Base-by-base conservation (phyloP, 129 eudicot species). In the Flaveria ramosissima region DNA sequence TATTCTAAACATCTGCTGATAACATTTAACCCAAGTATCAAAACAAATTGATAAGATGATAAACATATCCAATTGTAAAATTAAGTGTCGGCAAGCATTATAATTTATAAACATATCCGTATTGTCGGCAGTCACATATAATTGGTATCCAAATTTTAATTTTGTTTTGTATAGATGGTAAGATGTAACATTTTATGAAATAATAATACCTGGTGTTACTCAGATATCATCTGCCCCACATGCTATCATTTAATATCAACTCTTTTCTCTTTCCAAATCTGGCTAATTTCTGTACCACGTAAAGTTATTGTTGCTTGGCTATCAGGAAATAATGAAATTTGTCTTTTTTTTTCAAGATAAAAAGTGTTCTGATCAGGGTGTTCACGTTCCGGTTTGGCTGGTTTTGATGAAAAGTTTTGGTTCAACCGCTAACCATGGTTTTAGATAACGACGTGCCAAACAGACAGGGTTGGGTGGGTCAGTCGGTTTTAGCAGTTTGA, bases 181-280 rank as follows among this genome's bases (percentile, higher is more conserved):
- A 73, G 69, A 80, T 80, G 75, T 30, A 30, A 73, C 75, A 60
- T 46, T 80, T 52, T 36, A 73, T 65, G 36, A 64, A 80, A 65
- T 73, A 61, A 36, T 36, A 79, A 46, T 23, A 61, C 65, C 69
- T 24, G 9, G 73, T 53, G 74, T 66, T 67, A 64, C 75, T 36
- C 8, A 36, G 7, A 36, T 36, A 36, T 36, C 41, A 36, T 73
- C 51, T 53, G 70, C 74, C 84, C 84, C 76, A 80, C 84, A 80
- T 80, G 80, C 47, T 68, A 62, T 36, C 70, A 74, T 80, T 74
- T 80, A 74, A 67, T 67, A 73, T 80, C 27, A 73, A 66, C 75
- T 80, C 62, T 66, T 80, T 56, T 45, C 84, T 73, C 80, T 80
- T 80, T 80, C 79, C 70, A 74, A 73, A 80, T 74, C 84, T 53